phyloP scores from a whole-genome alignment of 768 basidiomycete genomes.

The Pisolithus marmoratus region DNA sequence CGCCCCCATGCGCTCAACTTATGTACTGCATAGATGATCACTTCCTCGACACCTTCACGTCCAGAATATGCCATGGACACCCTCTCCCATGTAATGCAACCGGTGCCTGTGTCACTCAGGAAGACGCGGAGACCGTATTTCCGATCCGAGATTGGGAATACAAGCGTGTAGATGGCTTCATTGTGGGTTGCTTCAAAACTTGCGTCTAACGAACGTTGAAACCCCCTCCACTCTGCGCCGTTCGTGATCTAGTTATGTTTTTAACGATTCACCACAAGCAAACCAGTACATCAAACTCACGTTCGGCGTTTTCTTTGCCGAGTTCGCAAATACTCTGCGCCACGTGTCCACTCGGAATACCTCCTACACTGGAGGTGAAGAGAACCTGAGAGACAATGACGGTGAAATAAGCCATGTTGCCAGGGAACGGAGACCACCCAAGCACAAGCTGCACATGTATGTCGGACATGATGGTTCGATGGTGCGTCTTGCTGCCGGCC shows the following conservation, averaged over 20 bases:
- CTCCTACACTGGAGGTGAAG: too few species aligned
- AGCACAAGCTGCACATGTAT: conserved; percentile 34
- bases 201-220: too few species aligned
- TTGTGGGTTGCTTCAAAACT: background rate
- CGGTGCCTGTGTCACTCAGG: conserved; percentile 36
- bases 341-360: conserved; percentile 24
- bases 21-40: conserved; percentile 35
- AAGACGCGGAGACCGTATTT: conserved; percentile 47
- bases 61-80: conserved; percentile 41
- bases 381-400: too few species aligned
- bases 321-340: conserved; percentile 37
- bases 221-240: too few species aligned
- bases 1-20: background rate
- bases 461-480: conserved; percentile 47
- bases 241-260: conserved; percentile 37
- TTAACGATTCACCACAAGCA: conserved; percentile 41
- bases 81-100: conserved; percentile 39
- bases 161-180: conserved; percentile 29
- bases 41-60: conserved; percentile 48
- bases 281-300: conserved; percentile 38
- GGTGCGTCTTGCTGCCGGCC: conserved; percentile 34
- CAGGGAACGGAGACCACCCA: conserved; percentile 11
- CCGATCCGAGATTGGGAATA: conserved; percentile 60
- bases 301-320: conserved; percentile 43
- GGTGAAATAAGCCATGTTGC: background rate